A percentile compares a stretch with the other conserved stretches of the same genome.
Conservation (phyloP, 2,329 filamentous ascomycete genomes). For the Exophiala alcalophila region DNA sequence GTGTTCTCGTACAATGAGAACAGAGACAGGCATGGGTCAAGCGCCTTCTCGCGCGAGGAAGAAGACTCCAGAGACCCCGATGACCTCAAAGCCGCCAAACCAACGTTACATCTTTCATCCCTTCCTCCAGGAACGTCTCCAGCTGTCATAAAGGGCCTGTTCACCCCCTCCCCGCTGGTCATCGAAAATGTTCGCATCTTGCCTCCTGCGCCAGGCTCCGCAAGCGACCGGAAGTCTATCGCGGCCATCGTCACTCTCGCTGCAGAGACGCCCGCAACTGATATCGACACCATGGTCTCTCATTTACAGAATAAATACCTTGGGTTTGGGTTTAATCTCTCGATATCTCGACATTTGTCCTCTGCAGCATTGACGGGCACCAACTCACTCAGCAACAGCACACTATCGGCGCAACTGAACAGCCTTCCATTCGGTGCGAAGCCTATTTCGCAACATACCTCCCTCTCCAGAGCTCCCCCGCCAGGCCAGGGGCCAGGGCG, state of each 20-base stretch:
- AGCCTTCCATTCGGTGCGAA: conserved; percentile 77
- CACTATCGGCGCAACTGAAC: conserved; percentile 43
- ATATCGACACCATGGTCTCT: conserved; percentile 78
- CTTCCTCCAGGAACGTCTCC: conserved; percentile 53
- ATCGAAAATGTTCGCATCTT: conserved; percentile 74
- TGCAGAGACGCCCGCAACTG: conserved; percentile 74
- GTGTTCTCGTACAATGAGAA: conserved; percentile 21
- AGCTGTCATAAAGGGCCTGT: conserved; percentile 48
- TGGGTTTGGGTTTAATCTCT: conserved; percentile 78
- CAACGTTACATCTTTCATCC: conserved; percentile 54
- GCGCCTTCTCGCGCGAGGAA: conserved; percentile 11
- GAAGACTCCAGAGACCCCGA: conserved; percentile 17
- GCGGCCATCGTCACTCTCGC: conserved; percentile 78
- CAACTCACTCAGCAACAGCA: conserved; percentile 46
- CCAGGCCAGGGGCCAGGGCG: conserved; percentile 55
- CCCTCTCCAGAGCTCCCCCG: conserved; percentile 48
- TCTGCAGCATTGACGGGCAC: conserved; percentile 64
- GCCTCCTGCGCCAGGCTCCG: conserved; percentile 49
- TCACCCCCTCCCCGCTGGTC: conserved; percentile 52
- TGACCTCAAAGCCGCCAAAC: conserved; percentile 51
- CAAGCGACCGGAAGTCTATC: conserved; percentile 65
- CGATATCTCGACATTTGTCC: conserved; percentile 76
- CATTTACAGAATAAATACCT: conserved; percentile 78
- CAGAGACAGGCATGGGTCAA: conserved; percentile 4
- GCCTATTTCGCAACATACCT: conserved; percentile 52